Evolutionary conservation across 1,284 basidiomycete genomes (phyloP), one percentile per base, ranked within the genome.

Genomic region (Naganishia liquefaciens): DNA sequence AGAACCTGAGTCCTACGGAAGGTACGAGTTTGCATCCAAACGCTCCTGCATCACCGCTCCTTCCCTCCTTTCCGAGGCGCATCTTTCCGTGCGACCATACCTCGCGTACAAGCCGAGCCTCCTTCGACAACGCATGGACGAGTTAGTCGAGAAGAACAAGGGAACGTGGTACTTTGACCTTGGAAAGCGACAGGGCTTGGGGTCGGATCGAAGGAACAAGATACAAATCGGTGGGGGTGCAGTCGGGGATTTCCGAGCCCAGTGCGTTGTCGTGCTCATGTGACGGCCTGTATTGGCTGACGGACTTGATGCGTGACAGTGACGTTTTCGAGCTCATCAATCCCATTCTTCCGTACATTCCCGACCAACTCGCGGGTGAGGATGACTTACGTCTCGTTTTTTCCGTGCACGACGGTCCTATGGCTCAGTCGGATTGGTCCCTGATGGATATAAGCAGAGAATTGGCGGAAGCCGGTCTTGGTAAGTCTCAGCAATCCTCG

Each of bases 51-150:
- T 71, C 4, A 54, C 69, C 0, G 64, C 68, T 0, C 65, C 75
- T 5, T 72, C 72, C 7, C 65, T 76, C 51, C 63, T 74, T 9
- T 72, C 74, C 1, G 60, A 71, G 44, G 71, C 72, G 2, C 73
- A 74, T 65, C 70, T 70, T 28, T 73, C 76, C 7, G 66, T 75
- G 47, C 50, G 72, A 27, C 69, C 74, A 42, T 77, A 70, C 69
- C 70, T 77, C 6, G 69, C 74, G 0, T 62, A 72, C 27, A 68
- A 74, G 1, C 69, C 70, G 1, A 47, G 60, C 13, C 54, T 70
- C 3, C 68, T 78, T 5, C 69, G 73, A 4, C 60, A 71, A 28
- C 66, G 76, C 46, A 67, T 74, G 30, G 62, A 25, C 15, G 11
- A 44, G 9, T 25, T 61, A 15, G 13, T 39, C 21, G 25, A 43